Evolutionary conservation across 306 rosid genomes (phyloP).

Genomic region (Cucumis hystrix): DNA sequence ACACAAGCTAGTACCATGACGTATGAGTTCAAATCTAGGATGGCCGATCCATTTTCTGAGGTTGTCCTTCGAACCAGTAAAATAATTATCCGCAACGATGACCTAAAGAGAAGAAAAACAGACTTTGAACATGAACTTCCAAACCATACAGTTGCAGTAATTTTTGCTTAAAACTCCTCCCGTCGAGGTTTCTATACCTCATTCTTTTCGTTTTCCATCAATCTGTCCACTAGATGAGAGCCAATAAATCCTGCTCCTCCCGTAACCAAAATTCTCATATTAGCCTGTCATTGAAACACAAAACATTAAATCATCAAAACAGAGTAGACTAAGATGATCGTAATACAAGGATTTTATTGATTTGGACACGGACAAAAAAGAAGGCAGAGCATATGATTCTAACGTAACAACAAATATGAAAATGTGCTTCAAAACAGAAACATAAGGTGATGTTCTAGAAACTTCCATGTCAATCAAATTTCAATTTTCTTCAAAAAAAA

Average conservation of each 20-base stretch:
- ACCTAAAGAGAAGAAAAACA: slow-evolving; percentile 29
- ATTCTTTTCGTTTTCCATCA: slow-evolving; percentile 95
- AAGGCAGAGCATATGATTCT: background rate
- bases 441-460: background rate
- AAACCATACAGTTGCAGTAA: background rate
- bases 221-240: slow-evolving; percentile 86
- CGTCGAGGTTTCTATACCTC: slow-evolving; percentile 30
- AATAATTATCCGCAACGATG: slow-evolving; percentile 85
- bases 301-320: background rate
- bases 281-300: slow-evolving; percentile 39
- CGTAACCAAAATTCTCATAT: slow-evolving; percentile 86
- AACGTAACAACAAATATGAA: background rate
- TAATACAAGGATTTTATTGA: background rate
- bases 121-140: background rate
- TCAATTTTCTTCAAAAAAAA: background rate
- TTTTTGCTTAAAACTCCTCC: background rate
- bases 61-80: slow-evolving; percentile 91
- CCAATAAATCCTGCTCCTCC: slow-evolving; percentile 99
- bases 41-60: slow-evolving; percentile 92
- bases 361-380: background rate
- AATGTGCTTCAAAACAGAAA: background rate
- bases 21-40: slow-evolving; percentile 94
- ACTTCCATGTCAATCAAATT: background rate
- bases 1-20: slow-evolving; percentile 55
- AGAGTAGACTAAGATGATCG: background rate